Evolutionary conservation across 1,284 basidiomycete species (phyloP).

Genomic region (Cryptococcus sp.): DNA sequence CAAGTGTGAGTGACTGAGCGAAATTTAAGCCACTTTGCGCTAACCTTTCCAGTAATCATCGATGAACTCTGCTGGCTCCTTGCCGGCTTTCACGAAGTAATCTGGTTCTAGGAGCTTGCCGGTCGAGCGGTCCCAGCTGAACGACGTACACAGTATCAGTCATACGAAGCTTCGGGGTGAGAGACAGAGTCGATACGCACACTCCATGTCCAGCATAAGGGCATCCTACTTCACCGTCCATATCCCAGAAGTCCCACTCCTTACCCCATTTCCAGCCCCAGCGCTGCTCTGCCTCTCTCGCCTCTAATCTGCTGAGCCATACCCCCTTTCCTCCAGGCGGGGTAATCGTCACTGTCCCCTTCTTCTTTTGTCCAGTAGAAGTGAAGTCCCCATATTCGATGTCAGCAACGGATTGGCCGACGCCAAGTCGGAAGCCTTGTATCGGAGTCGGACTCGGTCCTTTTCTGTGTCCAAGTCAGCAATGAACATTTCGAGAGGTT

Average conservation of each 20-base stretch:
- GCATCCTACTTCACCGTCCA: slow-evolving; percentile 54
- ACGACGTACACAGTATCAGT: background rate
- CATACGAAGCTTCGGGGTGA: background rate
- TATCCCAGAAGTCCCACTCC: slow-evolving; percentile 62
- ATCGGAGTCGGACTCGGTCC: slow-evolving; percentile 56
- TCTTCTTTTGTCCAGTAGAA: slow-evolving; percentile 71
- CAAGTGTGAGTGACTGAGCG: no score
- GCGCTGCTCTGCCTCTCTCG: slow-evolving; percentile 28
- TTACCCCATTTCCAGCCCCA: slow-evolving; percentile 80
- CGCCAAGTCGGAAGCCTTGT: slow-evolving; percentile 54
- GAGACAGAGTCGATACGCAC: slow-evolving; percentile 39
- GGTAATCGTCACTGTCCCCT: slow-evolving; percentile 63
- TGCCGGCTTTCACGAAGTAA: slow-evolving; percentile 65
- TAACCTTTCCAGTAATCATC: slow-evolving; percentile 73
- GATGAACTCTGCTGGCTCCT: slow-evolving; percentile 60
- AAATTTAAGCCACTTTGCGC: slow-evolving; percentile 8
- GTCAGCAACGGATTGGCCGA: slow-evolving; percentile 45
- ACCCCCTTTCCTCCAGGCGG: slow-evolving; percentile 54
- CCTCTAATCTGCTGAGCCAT: slow-evolving; percentile 65
- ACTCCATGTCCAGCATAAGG: slow-evolving; percentile 58
- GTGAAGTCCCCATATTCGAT: slow-evolving; percentile 35
- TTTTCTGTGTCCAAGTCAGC: slow-evolving; percentile 31
- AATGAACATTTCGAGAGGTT: no score
- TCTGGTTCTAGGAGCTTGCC: slow-evolving; percentile 69
- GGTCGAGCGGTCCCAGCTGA: slow-evolving; percentile 69